Conservation (phyloP, 768 basidiomycete species). For the Termitomyces sp. region DNA sequence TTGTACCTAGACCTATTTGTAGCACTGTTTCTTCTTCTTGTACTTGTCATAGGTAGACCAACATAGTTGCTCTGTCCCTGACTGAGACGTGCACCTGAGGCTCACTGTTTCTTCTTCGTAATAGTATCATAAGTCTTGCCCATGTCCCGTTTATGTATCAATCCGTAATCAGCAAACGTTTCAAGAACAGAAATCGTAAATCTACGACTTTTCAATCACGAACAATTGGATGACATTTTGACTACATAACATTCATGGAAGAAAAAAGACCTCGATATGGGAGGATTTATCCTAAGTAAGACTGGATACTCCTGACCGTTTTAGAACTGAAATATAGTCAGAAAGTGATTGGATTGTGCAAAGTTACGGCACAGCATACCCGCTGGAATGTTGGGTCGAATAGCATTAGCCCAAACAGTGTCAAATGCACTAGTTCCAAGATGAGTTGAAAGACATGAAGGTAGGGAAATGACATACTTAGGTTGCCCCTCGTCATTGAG, state of each 20-base stretch:
- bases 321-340: constrained; percentile 8
- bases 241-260: too few relatives aligned
- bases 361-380: constrained; percentile 5
- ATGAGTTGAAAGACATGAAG: neutral
- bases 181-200: neutral
- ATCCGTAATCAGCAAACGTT: neutral
- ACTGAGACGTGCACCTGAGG: too few relatives aligned
- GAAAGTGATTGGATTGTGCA: neutral
- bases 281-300: neutral
- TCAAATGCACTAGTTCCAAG: constrained; percentile 25
- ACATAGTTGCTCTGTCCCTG: too few relatives aligned
- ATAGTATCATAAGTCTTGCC: too few relatives aligned
- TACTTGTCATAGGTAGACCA: too few relatives aligned
- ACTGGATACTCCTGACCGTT: constrained; percentile 15
- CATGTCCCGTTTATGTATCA: neutral
- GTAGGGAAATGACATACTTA: constrained; percentile 21
- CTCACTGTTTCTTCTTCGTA: too few relatives aligned
- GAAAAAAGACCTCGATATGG: neutral
- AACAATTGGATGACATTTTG: too few relatives aligned
- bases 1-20: too few relatives aligned
- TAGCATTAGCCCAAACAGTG: constrained; percentile 31
- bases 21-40: too few relatives aligned
- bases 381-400: constrained; percentile 33
- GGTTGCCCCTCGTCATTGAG: constrained; percentile 31
- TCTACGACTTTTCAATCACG: neutral